Base-by-base conservation (phyloP, 2,329 filamentous ascomycete genomes). In the Leptodontidium sp. region DNA sequence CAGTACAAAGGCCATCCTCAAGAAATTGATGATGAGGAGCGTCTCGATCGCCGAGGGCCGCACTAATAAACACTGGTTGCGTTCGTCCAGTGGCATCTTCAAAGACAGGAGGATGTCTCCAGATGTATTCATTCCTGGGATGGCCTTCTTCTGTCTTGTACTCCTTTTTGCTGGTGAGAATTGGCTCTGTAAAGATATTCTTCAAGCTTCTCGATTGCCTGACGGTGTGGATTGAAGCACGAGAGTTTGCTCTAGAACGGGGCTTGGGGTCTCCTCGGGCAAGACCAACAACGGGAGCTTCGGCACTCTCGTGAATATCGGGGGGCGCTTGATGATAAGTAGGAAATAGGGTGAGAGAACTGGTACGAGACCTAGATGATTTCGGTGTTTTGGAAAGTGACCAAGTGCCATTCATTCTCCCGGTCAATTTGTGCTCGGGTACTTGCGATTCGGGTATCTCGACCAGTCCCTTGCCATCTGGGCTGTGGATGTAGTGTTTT, bases 401-500 rank as follows among this genome's bases (percentile, higher is more conserved):
- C 71, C 72, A 74, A 29, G 58, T 68, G 6, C 49, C 29, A 45
- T 66, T 65, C 47, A 67, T 55, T 21, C 57, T 62, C 2, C 69
- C 68, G 45, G 62, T 67, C 4, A 65, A n/a, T 8, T 70, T 68
- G 21, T 72, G 68, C 11, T 77, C 76, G 0, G 81, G 81, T 1
- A 84, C 70, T 49, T 82, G 74, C 7, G 79, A 77, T n/a, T 79
- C 83, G 1, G 81, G 77, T 8, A 87, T 82, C 71, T 86, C 84
- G 15, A 80, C 75, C 8, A 84, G 77, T 1, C 78, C 78, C 4
- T 80, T 82, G 2, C 84, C 78, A 76, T 84, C 75, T n/a, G 69
- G 40, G 5, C 66, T 64, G 5, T 66, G 70, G 7, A 76, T 61
- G 43, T 77, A 87, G 74, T 88, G 86, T 12, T 83, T 82, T 0